Evolutionary conservation across 768 basidiomycete species (phyloP).

Genomic region (Xerocomellus chrysenteron): DNA sequence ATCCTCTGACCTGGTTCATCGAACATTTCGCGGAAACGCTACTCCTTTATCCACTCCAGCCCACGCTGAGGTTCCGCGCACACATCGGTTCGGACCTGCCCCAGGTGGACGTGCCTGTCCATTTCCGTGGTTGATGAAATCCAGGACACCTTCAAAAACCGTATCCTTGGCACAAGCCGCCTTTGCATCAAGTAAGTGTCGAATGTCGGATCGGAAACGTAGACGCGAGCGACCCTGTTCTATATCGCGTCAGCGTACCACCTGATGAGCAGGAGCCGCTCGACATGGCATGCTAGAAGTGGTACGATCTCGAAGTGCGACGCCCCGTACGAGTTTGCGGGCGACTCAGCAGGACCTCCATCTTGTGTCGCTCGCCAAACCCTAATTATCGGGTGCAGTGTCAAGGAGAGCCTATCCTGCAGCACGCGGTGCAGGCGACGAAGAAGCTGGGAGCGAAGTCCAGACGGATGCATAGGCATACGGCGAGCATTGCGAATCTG

Average conservation of each 20-base stretch:
- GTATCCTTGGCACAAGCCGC: conserved; percentile 54
- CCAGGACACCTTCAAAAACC: conserved; percentile 50
- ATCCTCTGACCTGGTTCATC: conserved; percentile 49
- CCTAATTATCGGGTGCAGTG: too few species aligned
- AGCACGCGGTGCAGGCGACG: too few species aligned
- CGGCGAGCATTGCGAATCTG: conserved; percentile 22
- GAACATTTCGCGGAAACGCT: conserved; percentile 45
- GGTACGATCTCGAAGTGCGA: too few species aligned
- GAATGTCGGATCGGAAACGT: conserved; percentile 48
- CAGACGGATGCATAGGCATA: conserved; percentile 63
- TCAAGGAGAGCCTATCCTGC: conserved; percentile 1
- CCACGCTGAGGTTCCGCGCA: too few species aligned
- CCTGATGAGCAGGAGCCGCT: too few species aligned
- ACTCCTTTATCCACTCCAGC: conserved; percentile 60
- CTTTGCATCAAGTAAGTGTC: conserved; percentile 46
- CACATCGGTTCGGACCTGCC: too few species aligned
- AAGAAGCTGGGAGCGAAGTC: conserved; percentile 9
- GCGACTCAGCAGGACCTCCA: too few species aligned
- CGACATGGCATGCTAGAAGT: too few species aligned
- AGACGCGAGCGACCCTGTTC: conserved; percentile 41
- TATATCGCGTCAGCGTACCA: too few species aligned
- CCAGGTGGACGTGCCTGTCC: conserved; percentile 42
- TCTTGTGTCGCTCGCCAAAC: too few species aligned
- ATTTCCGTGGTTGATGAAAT: conserved; percentile 57
- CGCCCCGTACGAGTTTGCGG: too few species aligned